Conservation (phyloP, 148 eudicot genomes). For the Limonium bicolor region DNA sequence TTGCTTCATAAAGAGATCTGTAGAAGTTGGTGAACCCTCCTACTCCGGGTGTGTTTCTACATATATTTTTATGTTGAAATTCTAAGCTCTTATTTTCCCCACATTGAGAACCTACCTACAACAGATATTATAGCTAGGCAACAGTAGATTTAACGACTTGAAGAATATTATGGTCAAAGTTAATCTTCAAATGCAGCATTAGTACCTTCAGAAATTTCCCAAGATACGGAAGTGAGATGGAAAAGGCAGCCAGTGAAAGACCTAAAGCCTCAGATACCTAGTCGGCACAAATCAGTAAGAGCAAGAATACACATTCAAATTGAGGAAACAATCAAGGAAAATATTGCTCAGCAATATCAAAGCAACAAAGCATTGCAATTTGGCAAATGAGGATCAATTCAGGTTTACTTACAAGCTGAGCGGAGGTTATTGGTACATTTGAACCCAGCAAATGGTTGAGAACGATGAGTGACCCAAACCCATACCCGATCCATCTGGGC, state of each 20-base stretch:
- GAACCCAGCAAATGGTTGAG: conserved; percentile 73
- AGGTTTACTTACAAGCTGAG: conserved; percentile 65
- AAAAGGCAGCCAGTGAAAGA: conserved; percentile 74
- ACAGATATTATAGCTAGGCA: not conserved
- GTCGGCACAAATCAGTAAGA: not conserved
- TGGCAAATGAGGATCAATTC: not conserved
- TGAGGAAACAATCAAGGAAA: not conserved
- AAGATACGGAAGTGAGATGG: conserved; percentile 49
- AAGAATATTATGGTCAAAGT: too few species aligned
- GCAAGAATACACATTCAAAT: not conserved
- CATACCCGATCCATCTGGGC: conserved; percentile 94
- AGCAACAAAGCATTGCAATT: not conserved
- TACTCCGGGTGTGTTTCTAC: too few species aligned
- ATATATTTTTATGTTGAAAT: too few species aligned
- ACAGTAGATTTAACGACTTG: not conserved
- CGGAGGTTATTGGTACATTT: conserved; percentile 29
- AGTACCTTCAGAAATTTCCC: conserved; percentile 58
- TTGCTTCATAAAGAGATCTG: too few species aligned
- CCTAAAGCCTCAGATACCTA: conserved; percentile 88
- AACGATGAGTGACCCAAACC: conserved; percentile 58
- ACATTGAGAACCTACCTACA: not conserved
- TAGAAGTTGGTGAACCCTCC: too few species aligned
- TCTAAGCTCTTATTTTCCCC: too few species aligned
- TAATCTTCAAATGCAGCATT: too few species aligned
- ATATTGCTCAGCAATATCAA: not conserved